These are phyloP conservation scores for Phoma herbarum DNA, from an alignment of 2,329 filamentous ascomycete genomes.

Conservation along the genomic window DNA sequence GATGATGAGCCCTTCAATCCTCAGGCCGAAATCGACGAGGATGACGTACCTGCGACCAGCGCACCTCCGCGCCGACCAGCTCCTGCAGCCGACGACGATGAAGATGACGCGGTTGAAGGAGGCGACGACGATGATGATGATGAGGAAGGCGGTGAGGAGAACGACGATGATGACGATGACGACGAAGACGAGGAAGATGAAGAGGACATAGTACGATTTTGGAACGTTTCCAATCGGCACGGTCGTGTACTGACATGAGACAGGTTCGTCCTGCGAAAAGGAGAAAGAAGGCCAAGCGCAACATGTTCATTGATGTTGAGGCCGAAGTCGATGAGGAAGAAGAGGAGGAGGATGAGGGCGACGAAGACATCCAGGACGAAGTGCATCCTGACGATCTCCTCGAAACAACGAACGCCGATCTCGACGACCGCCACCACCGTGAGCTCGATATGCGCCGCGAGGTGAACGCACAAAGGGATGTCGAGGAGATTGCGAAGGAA, in stretches of 20 bases:
- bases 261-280: constrained; percentile 82
- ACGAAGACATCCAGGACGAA: constrained; percentile 85
- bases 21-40: constrained; percentile 74
- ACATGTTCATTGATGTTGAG: constrained; percentile 96
- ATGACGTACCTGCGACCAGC: constrained; percentile 45
- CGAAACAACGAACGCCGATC: constrained; percentile 77
- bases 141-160: constrained; percentile 54
- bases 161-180: constrained; percentile 66
- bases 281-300: constrained; percentile 74
- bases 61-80: constrained; percentile 39
- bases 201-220: constrained; percentile 62
- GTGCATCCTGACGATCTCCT: constrained; percentile 89
- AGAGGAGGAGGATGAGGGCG: constrained; percentile 79
- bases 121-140: constrained; percentile 40
- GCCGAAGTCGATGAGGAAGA: constrained; percentile 97
- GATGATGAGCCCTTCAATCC: constrained; percentile 94
- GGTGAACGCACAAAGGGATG: constrained; percentile 85
- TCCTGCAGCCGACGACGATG: constrained; percentile 45
- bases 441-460: constrained; percentile 94
- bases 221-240: constrained; percentile 32
- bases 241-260: constrained; percentile 30
- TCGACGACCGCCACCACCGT: constrained; percentile 90
- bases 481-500: constrained; percentile 85
- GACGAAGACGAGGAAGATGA: constrained; percentile 70
- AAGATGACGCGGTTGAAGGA: constrained; percentile 41